Evolutionary conservation across 2,329 filamentous ascomycete genomes (phyloP).

Genomic region (Epichloe baconii): DNA sequence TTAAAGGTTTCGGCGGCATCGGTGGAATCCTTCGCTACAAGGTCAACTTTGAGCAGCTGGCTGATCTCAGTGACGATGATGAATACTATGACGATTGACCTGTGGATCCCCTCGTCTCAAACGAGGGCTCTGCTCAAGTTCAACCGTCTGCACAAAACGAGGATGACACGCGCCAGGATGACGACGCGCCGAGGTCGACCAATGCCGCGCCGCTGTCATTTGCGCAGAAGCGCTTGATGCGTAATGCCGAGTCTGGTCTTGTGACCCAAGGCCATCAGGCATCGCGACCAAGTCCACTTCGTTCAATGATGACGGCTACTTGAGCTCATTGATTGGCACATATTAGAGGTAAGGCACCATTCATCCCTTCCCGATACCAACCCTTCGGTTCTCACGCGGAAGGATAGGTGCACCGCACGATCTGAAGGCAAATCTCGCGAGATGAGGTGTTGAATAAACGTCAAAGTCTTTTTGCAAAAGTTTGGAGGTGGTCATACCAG

Average conservation of each 20-base stretch:
- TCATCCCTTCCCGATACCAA: neutral
- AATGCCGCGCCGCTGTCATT: constrained; percentile 31
- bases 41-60: constrained; percentile 99
- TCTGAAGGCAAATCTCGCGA: constrained; percentile 4
- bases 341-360: constrained; percentile 15
- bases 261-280: constrained; percentile 33
- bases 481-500: neutral
- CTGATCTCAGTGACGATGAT: constrained; percentile 84
- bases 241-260: constrained; percentile 32
- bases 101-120: constrained; percentile 70
- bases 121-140: constrained; percentile 73
- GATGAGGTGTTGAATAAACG: constrained; percentile 2
- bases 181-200: constrained; percentile 28
- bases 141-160: constrained; percentile 30
- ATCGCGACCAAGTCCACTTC: constrained; percentile 53
- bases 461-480: neutral
- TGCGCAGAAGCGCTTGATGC: constrained; percentile 34
- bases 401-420: constrained; percentile 1
- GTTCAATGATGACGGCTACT: constrained; percentile 52
- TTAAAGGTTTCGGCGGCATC: constrained; percentile 98
- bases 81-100: constrained; percentile 94
- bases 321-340: constrained; percentile 29
- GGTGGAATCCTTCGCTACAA: constrained; percentile 97
- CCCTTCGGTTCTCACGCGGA: constrained; percentile 2
- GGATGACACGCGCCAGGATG: constrained; percentile 27